Conservation (phyloP, 495 filamentous ascomycete species). For the Penicillium nucicola region DNA sequence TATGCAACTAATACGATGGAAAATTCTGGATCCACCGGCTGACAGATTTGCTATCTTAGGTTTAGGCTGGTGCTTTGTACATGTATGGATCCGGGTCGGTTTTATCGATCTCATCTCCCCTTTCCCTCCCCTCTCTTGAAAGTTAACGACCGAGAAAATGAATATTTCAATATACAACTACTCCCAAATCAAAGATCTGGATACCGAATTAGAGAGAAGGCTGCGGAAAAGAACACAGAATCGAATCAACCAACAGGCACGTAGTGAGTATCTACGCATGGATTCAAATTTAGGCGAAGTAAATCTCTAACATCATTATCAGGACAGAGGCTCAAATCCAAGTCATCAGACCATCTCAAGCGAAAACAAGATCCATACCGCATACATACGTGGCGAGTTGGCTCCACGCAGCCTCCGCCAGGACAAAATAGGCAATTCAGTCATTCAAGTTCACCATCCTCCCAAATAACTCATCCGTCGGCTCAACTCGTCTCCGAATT, state of each 20-base stretch:
- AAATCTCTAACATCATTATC: background rate
- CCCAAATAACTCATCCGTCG: background rate
- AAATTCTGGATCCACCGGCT: too few species aligned
- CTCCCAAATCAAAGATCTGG: too few species aligned
- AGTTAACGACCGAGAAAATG: too few species aligned
- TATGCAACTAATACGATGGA: too few species aligned
- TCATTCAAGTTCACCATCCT: too few species aligned
- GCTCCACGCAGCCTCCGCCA: background rate
- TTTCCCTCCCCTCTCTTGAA: too few species aligned
- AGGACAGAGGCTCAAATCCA: constrained; percentile 3
- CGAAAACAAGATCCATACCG: background rate
- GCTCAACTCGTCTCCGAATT: background rate
- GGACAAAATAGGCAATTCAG: background rate
- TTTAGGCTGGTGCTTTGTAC: too few species aligned
- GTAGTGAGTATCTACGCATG: constrained; percentile 1
- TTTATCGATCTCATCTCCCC: too few species aligned
- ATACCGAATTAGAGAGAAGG: background rate
- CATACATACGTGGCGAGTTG: constrained; percentile 4
- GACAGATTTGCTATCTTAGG: too few species aligned
- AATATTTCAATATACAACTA: too few species aligned
- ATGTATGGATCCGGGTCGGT: too few species aligned
- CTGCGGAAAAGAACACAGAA: constrained; percentile 15
- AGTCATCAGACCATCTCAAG: background rate
- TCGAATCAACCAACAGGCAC: constrained; percentile 16
- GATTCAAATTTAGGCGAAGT: background rate